Percentiles rank a stretch among this genome's conserved stretches.
Evolutionary conservation across 129 eudicot genomes (phyloP).

Genomic region (Escallonia rubra): DNA sequence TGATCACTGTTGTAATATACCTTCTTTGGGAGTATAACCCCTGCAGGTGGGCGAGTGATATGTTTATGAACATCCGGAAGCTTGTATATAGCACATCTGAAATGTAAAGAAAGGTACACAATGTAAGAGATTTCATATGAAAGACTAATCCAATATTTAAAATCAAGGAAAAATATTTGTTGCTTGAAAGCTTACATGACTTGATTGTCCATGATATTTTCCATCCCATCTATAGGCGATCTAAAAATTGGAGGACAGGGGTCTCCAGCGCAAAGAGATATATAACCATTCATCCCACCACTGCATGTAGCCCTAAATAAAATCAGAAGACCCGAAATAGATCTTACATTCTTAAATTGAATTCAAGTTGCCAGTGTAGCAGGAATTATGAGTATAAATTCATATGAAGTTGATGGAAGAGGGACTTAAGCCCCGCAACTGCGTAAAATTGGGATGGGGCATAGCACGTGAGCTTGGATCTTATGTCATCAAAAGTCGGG

Average conservation of each 20-base stretch:
- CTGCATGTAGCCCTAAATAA: constrained; percentile 47
- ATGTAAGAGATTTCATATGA: background rate
- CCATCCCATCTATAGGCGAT: constrained; percentile 80
- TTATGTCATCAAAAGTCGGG: no score
- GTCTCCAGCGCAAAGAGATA: constrained; percentile 83
- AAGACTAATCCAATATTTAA: background rate
- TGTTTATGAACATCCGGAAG: constrained; percentile 78
- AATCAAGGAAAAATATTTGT: constrained; percentile 6
- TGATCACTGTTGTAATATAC: constrained; percentile 18
- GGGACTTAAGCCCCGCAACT: no score
- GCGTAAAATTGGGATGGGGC: no score
- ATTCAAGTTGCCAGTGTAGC: no score
- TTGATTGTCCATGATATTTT: constrained; percentile 87
- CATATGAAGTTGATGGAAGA: no score
- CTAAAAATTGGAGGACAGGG: constrained; percentile 84
- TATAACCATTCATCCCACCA: constrained; percentile 91
- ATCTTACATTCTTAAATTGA: background rate
- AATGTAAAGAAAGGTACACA: constrained; percentile 8
- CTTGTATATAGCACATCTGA: constrained; percentile 84
- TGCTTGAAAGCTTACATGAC: constrained; percentile 62
- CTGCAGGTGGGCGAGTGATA: constrained; percentile 67
- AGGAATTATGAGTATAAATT: no score
- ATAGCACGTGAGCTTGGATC: no score
- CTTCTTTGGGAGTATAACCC: constrained; percentile 79
- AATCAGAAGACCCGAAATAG: constrained; percentile 19